These are phyloP conservation scores for Rhizopus stolonifer DNA, from an alignment of 371 early-diverging fungal genomes.

Conservation along the genomic window DNA sequence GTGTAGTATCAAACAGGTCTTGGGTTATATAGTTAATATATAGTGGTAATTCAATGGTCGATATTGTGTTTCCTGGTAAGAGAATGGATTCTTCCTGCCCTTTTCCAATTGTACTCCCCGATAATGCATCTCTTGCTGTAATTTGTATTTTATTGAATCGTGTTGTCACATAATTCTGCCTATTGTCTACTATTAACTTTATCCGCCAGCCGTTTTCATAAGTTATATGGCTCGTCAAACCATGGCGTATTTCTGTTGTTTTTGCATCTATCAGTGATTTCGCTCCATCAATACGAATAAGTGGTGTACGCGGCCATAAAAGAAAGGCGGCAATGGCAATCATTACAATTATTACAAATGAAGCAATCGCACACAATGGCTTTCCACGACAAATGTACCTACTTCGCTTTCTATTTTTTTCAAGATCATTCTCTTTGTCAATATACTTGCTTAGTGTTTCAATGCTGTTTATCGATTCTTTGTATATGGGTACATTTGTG, in stretches of 20 bases:
- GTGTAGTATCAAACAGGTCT: not conserved
- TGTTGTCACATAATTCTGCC: slow-evolving; percentile 31
- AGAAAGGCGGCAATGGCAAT: slow-evolving; percentile 18
- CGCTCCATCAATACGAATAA: slow-evolving; percentile 35
- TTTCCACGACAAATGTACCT: slow-evolving; percentile 9
- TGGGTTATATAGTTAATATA: not conserved
- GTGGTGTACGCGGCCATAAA: slow-evolving; percentile 33
- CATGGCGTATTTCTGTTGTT: slow-evolving; percentile 23
- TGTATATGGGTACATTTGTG: not conserved
- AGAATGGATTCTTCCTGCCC: slow-evolving; percentile 11
- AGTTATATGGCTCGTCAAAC: slow-evolving; percentile 18
- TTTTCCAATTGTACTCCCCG: slow-evolving; percentile 30
- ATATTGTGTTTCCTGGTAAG: slow-evolving; percentile 19
- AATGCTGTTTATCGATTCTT: not conserved
- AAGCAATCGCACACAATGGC: slow-evolving; percentile 16
- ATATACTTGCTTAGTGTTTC: not conserved
- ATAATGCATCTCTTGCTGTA: slow-evolving; percentile 30
- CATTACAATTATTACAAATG: slow-evolving; percentile 18
- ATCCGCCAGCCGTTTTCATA: slow-evolving; percentile 33
- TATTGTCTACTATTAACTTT: slow-evolving; percentile 29
- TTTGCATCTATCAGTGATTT: slow-evolving; percentile 13
- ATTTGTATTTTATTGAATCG: slow-evolving; percentile 21
- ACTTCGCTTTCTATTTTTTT: not conserved
- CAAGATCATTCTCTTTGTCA: not conserved
- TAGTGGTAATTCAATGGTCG: slow-evolving; percentile 16